These are phyloP conservation scores for Xylaria sp. DNA, from an alignment of 2,329 filamentous ascomycete species.

Conservation along the genomic window DNA sequence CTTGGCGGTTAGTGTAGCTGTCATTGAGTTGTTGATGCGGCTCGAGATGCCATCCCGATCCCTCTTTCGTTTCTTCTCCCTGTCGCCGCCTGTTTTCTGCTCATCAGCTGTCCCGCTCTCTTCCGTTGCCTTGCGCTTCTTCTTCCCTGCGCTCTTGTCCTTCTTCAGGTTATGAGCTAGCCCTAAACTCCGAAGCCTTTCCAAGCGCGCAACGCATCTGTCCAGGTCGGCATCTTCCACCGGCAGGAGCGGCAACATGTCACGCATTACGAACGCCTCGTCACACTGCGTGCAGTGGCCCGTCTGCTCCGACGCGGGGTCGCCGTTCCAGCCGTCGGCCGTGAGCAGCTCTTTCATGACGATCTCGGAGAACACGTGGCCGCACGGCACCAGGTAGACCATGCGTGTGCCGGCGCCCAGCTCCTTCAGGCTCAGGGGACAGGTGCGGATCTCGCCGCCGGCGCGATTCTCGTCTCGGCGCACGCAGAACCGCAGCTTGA, in stretches of 20 bases:
- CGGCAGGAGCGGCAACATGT: constrained; percentile 84
- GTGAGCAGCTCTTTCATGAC: constrained; percentile 77
- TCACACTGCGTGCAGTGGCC: constrained; percentile 74
- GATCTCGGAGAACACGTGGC: constrained; percentile 89
- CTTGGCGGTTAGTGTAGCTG: constrained; percentile 82
- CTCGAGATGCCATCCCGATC: constrained; percentile 46
- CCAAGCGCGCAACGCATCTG: constrained; percentile 67
- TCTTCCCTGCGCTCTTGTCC: constrained; percentile 67
- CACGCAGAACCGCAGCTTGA: constrained; percentile 74
- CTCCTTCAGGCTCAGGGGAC: constrained; percentile 85
- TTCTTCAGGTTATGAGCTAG: constrained; percentile 91
- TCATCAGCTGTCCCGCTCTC: constrained; percentile 39
- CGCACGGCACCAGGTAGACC: constrained; percentile 92
- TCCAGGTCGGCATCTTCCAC: constrained; percentile 72
- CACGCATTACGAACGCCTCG: constrained; percentile 70
- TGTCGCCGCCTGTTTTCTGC: constrained; percentile 19
- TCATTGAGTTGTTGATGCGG: constrained; percentile 86
- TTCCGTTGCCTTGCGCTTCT: constrained; percentile 58
- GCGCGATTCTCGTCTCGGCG: constrained; percentile 44
- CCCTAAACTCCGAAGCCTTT: constrained; percentile 71
- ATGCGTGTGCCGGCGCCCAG: constrained; percentile 79
- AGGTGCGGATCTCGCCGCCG: constrained; percentile 69
- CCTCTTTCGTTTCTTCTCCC: constrained; percentile 43
- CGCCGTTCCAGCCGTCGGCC: constrained; percentile 9
- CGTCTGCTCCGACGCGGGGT: constrained; percentile 45